Conservation (phyloP, 2,329 filamentous ascomycete species). For the Dryadomyces quercivorus region DNA sequence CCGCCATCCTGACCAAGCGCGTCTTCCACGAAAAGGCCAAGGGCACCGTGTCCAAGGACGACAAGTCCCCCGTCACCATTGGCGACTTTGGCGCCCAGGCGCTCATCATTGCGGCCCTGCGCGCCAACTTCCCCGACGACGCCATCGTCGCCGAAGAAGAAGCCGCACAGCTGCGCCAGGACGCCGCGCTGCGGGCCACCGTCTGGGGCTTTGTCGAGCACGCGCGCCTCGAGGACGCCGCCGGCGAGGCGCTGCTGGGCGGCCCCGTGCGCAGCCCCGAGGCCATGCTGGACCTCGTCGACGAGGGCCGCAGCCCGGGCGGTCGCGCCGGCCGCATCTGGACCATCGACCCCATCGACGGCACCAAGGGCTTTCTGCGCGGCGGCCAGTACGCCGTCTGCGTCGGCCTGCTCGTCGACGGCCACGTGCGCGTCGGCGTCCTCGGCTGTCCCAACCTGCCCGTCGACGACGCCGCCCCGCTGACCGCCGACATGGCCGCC, state of each 20-base stretch:
- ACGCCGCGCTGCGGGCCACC: conserved; percentile 55
- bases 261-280: conserved; percentile 48
- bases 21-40: conserved; percentile 74
- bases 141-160: conserved; percentile 95
- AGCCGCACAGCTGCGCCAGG: conserved; percentile 62
- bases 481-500: conserved; percentile 60
- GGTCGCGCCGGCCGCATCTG: conserved; percentile 72
- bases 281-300: conserved; percentile 48
- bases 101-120: conserved; percentile 83
- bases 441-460: conserved; percentile 93
- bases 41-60: conserved; percentile 86
- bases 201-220: conserved; percentile 76
- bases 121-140: conserved; percentile 79
- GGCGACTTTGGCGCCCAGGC: conserved; percentile 97
- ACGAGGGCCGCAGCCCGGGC: conserved; percentile 57
- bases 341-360: conserved; percentile 95
- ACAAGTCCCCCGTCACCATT: conserved; percentile 93
- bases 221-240: conserved; percentile 45
- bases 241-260: conserved; percentile 47
- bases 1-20: conserved; percentile 38
- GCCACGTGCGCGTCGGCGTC: conserved; percentile 86
- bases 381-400: conserved; percentile 97
- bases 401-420: conserved; percentile 82
- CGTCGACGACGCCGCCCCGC: conserved; percentile 61
- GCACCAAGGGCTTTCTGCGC: conserved; percentile 91